Conservation (phyloP, 2,329 filamentous ascomycete genomes). For the Xylaria sp. region DNA sequence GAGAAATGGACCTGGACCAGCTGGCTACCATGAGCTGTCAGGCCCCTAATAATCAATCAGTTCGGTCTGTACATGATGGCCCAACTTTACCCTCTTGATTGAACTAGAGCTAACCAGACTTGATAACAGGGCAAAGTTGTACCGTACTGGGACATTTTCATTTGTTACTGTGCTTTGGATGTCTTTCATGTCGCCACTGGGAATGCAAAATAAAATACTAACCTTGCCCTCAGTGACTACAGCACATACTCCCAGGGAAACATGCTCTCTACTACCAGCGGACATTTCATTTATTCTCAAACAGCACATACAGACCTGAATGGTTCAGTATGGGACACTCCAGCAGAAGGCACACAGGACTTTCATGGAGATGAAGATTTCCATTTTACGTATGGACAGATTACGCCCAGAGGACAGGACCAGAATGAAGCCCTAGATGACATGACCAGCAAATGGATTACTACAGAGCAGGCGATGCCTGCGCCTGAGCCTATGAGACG, state of each 20-base stretch:
- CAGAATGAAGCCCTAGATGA: constrained; percentile 54
- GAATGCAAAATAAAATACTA: constrained; percentile 62
- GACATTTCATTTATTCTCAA: constrained; percentile 64
- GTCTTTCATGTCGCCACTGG: constrained; percentile 36
- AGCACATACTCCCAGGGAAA: constrained; percentile 59
- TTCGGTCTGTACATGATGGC: constrained; percentile 48
- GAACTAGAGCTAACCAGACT: constrained; percentile 43
- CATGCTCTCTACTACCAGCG: constrained; percentile 55
- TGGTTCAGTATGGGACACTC: constrained; percentile 61
- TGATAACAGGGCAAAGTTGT: constrained; percentile 63
- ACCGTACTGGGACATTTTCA: constrained; percentile 46
- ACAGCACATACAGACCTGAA: constrained; percentile 64
- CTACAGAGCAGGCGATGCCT: constrained; percentile 44
- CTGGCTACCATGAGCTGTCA: background rate
- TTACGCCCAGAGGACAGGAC: constrained; percentile 58
- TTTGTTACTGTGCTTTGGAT: constrained; percentile 42
- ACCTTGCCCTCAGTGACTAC: constrained; percentile 60
- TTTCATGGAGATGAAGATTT: constrained; percentile 64
- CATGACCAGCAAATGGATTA: constrained; percentile 55
- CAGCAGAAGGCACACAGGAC: constrained; percentile 66
- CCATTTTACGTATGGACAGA: constrained; percentile 60
- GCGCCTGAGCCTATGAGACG: constrained; percentile 53
- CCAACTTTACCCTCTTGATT: constrained; percentile 23
- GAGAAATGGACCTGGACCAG: constrained; percentile 17
- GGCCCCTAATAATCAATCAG: constrained; percentile 34